Evolutionary conservation across 1,284 basidiomycete genomes (phyloP), one percentile per base, ranked within the genome.

Genomic region (Volvariella volvacea): DNA sequence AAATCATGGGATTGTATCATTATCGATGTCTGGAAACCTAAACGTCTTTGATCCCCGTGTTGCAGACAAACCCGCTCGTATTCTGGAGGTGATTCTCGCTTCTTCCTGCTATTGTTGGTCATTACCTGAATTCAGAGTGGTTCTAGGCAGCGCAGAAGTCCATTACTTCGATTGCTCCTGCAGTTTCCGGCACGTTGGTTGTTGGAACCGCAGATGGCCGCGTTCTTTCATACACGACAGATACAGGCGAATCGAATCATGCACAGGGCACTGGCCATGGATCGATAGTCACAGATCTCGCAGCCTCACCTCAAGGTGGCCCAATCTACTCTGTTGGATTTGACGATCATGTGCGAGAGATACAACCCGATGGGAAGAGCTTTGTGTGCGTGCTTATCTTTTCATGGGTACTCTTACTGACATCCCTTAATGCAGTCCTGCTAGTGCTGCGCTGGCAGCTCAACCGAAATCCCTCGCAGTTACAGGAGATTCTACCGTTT

Each of bases 131-230:
- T 12, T 14, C 12, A 37, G 36, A 16, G 12, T 21, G 19, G 8
- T 2, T 14, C 30, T 43, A 89, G 84, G 89, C 81, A 3, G 81
- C 90, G 4, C 88, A 89, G 64, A 91, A 84, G 61, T 66, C 87
- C 1, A 75, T 95, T 54, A 93, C 86, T 0, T 73, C 86, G 0
- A 73, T 80, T 7, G 63, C 78, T 0, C 57, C 80, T 1, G 54
- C 65, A 0, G 59, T 66, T 3, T 60, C 66, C 15, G 62, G 57
- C 16, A 92, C 89, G 0, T 91, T 95, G 70, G 69, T 91, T 49
- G 76, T 80, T 0, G 92, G 92, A 10, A 83, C 87, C 0, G 88
- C 89, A 16, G 90, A 94, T 53, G 94, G 94, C 0, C 78, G 87
- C 4, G 67, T 88, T 2, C 73, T 88, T 45, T 73, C 80, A 1